Evolutionary conservation across 495 filamentous ascomycete species (phyloP).

Genomic region (Hamigera avellanea): DNA sequence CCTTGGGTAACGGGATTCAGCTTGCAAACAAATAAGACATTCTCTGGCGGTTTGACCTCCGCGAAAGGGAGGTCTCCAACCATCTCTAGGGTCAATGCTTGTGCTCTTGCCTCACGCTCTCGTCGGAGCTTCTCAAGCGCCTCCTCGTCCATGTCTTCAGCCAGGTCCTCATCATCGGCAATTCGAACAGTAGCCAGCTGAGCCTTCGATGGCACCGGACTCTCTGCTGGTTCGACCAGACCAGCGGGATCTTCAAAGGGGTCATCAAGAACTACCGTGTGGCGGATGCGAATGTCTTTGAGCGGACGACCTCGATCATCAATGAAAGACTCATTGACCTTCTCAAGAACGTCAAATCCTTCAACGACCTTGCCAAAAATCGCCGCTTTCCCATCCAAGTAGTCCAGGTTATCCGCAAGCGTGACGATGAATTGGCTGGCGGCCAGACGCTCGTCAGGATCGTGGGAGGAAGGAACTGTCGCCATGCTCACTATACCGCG

Average conservation of each 20-base stretch:
- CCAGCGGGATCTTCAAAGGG: conserved; percentile 71
- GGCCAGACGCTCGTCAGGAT: conserved; percentile 70
- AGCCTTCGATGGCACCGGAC: conserved; percentile 70
- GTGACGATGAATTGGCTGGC: conserved; percentile 89
- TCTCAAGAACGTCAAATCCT: conserved; percentile 83
- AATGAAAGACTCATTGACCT: conserved; percentile 81
- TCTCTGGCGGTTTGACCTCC: conserved; percentile 95
- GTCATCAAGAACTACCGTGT: conserved; percentile 83
- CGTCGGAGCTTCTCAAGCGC: conserved; percentile 67
- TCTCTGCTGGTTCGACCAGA: conserved; percentile 61
- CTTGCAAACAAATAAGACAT: conserved; percentile 97
- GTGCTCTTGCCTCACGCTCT: conserved; percentile 85
- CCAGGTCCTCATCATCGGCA: conserved; percentile 73
- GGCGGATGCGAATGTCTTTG: conserved; percentile 85
- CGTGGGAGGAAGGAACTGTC: conserved; percentile 60
- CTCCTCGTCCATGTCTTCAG: conserved; percentile 67
- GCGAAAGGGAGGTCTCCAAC: conserved; percentile 96
- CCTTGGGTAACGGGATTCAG: conserved; percentile 89
- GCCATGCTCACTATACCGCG: conserved; percentile 92
- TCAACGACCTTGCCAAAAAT: conserved; percentile 92
- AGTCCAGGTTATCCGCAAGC: conserved; percentile 75
- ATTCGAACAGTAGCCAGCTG: conserved; percentile 88
- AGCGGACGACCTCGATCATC: conserved; percentile 76
- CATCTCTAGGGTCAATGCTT: conserved; percentile 93
- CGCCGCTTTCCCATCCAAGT: conserved; percentile 81